Evolutionary conservation across 208 protist species (phyloP), one percentile per base, ranked within the genome.

Genomic region (Acanthamoeba culbertsoni): DNA sequence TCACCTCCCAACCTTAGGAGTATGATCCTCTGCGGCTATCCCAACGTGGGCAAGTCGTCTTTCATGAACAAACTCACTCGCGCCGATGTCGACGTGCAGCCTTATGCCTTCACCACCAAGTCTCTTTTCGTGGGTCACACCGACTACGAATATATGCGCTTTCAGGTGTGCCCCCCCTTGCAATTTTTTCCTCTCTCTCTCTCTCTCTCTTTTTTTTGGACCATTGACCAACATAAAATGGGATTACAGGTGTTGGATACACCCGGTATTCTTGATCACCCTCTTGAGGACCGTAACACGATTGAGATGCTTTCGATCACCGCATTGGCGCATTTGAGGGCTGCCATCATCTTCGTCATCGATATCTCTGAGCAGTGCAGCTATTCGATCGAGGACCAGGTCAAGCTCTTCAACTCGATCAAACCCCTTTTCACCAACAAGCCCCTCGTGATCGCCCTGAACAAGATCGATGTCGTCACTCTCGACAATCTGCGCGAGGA

Each of bases 241-340:
- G 35, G 10, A 65, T 46, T 48, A 28, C 88, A 95, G 94, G 98
- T 99, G 4, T 99, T 99, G 93, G 99, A 99, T 97, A 99, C 99
- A 20, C 99, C 99, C 23, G 99, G 99, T 96, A 99, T 99, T 94
- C 95, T 99, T 2, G 99, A 99, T 96, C 98, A 99, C 94, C 99
- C 99, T 18, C 97, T 99, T 6, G 99, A 99, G 95, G 98, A 99
- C 93, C 96, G 99, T 89, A 99, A 99, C 97, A 99, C 99, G n/a
- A 99, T 99, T 97, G 99, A 99, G 95, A 99, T 99, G 99, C 99
- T 99, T 96, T 98, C 99, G 20, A 99, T 99, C 97, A 99, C 99
- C 20, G 99, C 99, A 14, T 96, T 99, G 14, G 99, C 99, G 0
- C 99, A 99, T 96, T 97, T 99, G 10, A 96, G 98, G 16, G 97